Evolutionary conservation across 2,329 filamentous ascomycete species (phyloP).

Genomic region (Lachnellula hyalina): DNA sequence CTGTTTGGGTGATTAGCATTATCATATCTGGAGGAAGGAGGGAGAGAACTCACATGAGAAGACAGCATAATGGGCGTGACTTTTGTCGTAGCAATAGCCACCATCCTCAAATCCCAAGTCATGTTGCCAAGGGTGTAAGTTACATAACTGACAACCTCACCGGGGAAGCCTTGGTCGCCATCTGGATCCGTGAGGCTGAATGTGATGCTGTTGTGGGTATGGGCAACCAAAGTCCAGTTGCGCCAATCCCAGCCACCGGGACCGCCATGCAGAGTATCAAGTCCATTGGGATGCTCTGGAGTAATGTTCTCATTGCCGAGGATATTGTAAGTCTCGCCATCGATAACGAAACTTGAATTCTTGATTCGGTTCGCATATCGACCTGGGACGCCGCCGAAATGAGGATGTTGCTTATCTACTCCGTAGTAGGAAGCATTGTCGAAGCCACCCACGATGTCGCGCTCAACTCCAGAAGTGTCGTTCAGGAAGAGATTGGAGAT

Average conservation of each 20-base stretch:
- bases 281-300: slow-evolving; percentile 43
- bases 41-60: slow-evolving; percentile 39
- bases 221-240: slow-evolving; percentile 70
- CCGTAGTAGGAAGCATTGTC: slow-evolving; percentile 71
- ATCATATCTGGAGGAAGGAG: background rate
- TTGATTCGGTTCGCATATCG: slow-evolving; percentile 78
- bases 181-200: slow-evolving; percentile 70
- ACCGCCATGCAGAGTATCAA: slow-evolving; percentile 65
- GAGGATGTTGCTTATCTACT: slow-evolving; percentile 59
- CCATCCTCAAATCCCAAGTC: slow-evolving; percentile 69
- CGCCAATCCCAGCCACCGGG: slow-evolving; percentile 70
- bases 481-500: slow-evolving; percentile 67
- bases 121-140: slow-evolving; percentile 65
- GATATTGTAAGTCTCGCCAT: slow-evolving; percentile 55
- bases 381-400: slow-evolving; percentile 68
- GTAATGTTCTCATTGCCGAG: slow-evolving; percentile 59
- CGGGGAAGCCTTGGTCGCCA: slow-evolving; percentile 72
- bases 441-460: slow-evolving; percentile 68
- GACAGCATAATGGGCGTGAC: slow-evolving; percentile 81
- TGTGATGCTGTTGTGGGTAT: slow-evolving; percentile 62
- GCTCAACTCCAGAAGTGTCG: slow-evolving; percentile 61
- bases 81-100: slow-evolving; percentile 64
- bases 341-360: slow-evolving; percentile 67
- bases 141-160: slow-evolving; percentile 67
- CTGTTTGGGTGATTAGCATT: slow-evolving; percentile 37